phyloP scores from a whole-genome alignment of 2,329 filamentous ascomycete genomes.

The Talaromyces amestolkiae region DNA sequence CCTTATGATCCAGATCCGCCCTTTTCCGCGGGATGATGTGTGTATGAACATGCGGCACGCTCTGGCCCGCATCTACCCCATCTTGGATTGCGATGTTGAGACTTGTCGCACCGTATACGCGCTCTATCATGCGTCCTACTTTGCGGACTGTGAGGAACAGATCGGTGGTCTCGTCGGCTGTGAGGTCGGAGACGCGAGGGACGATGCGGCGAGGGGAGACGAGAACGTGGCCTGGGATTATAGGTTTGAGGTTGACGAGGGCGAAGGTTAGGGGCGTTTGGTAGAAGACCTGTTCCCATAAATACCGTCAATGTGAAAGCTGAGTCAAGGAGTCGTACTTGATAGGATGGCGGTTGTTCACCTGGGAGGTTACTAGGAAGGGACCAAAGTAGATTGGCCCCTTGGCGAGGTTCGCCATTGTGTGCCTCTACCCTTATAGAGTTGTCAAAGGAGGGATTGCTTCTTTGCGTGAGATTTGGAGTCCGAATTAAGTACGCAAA shows the following conservation, averaged over 20 bases:
- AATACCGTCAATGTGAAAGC: not conserved
- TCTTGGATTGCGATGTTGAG: conserved; percentile 97
- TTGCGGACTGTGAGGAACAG: conserved; percentile 84
- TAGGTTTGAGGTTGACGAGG: conserved; percentile 91
- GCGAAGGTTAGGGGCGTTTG: conserved; percentile 76
- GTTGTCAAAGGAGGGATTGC: no score
- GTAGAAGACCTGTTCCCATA: conserved; percentile 71
- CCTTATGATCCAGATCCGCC: conserved; percentile 56
- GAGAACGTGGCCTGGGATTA: conserved; percentile 89
- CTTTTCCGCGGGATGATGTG: conserved; percentile 77
- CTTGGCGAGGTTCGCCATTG: conserved; percentile 21
- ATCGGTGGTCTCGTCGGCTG: conserved; percentile 70
- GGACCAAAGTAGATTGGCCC: conserved; percentile 66
- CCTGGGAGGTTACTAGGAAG: conserved; percentile 73
- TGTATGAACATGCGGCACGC: conserved; percentile 87
- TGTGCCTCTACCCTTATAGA: not conserved
- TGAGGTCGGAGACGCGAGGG: conserved; percentile 72
- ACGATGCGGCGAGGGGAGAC: conserved; percentile 72
- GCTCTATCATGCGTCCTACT: conserved; percentile 71
- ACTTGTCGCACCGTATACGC: conserved; percentile 63
- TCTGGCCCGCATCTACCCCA: conserved; percentile 85
- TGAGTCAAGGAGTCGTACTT: not conserved
- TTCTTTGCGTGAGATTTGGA: no score
- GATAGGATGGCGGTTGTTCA: conserved; percentile 34
- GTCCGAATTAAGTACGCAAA: no score